A percentile compares a stretch with the other conserved stretches of the same genome.
Conservation (phyloP, 305 asterid species). For the Fraxinus xanthoxyloides region DNA sequence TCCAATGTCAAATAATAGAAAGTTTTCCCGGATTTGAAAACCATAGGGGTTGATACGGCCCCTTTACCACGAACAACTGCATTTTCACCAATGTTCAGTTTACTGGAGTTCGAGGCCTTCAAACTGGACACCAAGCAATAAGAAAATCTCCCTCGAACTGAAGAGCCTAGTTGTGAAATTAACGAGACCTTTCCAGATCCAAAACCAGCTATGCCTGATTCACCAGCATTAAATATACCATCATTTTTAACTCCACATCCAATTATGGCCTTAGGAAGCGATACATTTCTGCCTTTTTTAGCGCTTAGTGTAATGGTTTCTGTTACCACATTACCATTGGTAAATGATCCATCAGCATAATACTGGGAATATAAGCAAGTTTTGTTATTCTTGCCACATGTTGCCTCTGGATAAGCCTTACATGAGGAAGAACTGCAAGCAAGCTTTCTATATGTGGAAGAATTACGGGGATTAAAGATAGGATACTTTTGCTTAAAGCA, state of each 20-base stretch:
- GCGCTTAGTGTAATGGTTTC: neutral
- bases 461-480: constrained; percentile 31
- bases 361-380: neutral
- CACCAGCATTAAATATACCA: neutral
- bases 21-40: neutral
- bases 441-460: constrained; percentile 37
- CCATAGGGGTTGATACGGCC: constrained; percentile 48
- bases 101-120: constrained; percentile 26
- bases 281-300: neutral
- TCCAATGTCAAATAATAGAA: constrained; percentile 36
- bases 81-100: constrained; percentile 35
- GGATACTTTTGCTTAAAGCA: constrained; percentile 49
- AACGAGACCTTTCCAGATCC: constrained; percentile 28
- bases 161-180: constrained; percentile 34
- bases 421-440: constrained; percentile 24
- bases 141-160: constrained; percentile 34
- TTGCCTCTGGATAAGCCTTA: neutral
- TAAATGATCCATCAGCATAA: neutral
- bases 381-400: neutral
- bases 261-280: neutral
- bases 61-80: constrained; percentile 33
- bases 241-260: neutral
- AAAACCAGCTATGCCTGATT: neutral
- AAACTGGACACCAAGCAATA: constrained; percentile 42
- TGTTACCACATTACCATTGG: neutral